Percentiles rank a stretch among this genome's conserved stretches.
Evolutionary conservation across 805 yeast genomes (phyloP).

Genomic region (Yamadazyma paraphyllophila): DNA sequence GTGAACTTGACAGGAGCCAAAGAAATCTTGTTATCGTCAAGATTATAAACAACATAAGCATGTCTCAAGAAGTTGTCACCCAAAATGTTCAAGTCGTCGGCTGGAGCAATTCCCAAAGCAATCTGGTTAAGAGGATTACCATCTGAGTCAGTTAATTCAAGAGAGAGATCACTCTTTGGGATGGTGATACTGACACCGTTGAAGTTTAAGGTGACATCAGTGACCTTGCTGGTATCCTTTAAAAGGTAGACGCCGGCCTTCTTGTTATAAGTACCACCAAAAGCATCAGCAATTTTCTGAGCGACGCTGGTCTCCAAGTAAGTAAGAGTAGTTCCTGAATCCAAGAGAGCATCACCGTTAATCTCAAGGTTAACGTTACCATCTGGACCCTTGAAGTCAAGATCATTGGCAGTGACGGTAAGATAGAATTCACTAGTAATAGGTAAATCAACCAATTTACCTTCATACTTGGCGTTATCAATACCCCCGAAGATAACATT

Average conservation of each 20-base stretch:
- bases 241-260: conserved; percentile 4
- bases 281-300: conserved; percentile 30
- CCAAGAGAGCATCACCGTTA: conserved; percentile 13
- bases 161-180: conserved; percentile 1
- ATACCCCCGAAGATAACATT: conserved; percentile 33
- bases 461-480: conserved; percentile 23
- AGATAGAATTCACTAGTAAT: conserved; percentile 39
- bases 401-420: conserved; percentile 12
- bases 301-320: conserved; percentile 40
- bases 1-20: conserved; percentile 40
- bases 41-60: conserved; percentile 62
- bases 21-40: conserved; percentile 55
- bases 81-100: conserved; percentile 21
- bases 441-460: conserved; percentile 20
- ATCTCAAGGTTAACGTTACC: conserved; percentile 11
- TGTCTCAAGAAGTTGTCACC: conserved; percentile 67
- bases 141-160: neutral
- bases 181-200: conserved; percentile 13
- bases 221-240: neutral
- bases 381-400: conserved; percentile 1
- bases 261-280: conserved; percentile 30
- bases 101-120: neutral
- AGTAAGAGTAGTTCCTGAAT: conserved; percentile 35
- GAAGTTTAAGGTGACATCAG: conserved; percentile 8
- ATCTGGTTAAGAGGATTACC: conserved; percentile 2